Evolutionary conservation across 192 early-diverging fungal species (phyloP).

Genomic region (Coemansia sp.): DNA sequence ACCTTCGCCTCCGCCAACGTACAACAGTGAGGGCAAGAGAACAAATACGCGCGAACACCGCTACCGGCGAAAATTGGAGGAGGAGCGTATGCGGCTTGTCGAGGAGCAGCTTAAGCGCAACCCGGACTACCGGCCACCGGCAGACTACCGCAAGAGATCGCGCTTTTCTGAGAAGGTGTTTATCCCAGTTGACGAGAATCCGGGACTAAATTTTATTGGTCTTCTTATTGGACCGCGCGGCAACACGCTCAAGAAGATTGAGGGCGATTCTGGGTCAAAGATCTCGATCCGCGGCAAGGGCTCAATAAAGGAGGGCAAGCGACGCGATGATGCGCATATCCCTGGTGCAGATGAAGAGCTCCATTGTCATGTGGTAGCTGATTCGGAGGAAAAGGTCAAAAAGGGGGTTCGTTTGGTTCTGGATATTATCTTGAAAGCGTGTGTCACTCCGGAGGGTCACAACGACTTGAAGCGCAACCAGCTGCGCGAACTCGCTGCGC

Average conservation of each 20-base stretch:
- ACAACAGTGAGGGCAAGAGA: conserved; percentile 92
- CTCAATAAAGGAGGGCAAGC: conserved; percentile 93
- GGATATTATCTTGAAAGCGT: conserved; percentile 92
- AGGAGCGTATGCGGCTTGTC: conserved; percentile 87
- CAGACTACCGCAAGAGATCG: conserved; percentile 83
- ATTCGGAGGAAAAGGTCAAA: conserved; percentile 84
- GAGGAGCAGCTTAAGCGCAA: conserved; percentile 74
- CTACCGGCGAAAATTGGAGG: conserved; percentile 88
- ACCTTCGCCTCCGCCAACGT: conserved; percentile 92
- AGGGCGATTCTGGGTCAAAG: conserved; percentile 89
- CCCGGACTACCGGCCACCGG: conserved; percentile 83
- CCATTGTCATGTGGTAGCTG: conserved; percentile 90
- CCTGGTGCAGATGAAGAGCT: conserved; percentile 75
- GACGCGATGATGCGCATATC: conserved; percentile 63
- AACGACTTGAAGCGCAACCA: conserved; percentile 96
- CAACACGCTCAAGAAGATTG: conserved; percentile 95
- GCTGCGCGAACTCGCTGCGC: conserved; percentile 87
- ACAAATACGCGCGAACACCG: conserved; percentile 93
- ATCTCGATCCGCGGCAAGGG: conserved; percentile 96
- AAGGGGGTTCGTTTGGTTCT: conserved; percentile 83
- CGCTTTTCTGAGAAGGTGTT: conserved; percentile 91
- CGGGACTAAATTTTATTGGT: conserved; percentile 98
- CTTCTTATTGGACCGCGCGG: conserved; percentile 95
- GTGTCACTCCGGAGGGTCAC: conserved; percentile 90
- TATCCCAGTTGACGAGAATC: conserved; percentile 93